Percentiles rank a stretch among this genome's conserved stretches.
These are phyloP conservation scores for Aspergillus alliaceus DNA, from an alignment of 2,329 filamentous ascomycete species.

Conservation along the genomic window DNA sequence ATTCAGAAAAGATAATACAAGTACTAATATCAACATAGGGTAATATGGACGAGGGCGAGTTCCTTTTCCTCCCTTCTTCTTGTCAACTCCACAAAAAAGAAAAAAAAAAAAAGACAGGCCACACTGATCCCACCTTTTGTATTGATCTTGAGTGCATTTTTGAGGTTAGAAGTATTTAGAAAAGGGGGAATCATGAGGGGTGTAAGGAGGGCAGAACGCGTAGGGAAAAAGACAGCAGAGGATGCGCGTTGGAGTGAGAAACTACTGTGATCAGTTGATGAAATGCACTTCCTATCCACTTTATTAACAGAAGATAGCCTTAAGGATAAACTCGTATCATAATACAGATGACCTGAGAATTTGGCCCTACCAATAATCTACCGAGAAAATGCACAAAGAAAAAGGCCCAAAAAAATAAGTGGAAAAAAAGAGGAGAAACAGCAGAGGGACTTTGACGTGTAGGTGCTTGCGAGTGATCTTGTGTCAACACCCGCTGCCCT, in stretches of 20 bases:
- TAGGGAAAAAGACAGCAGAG: background rate
- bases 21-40: background rate
- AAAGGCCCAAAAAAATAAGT: slow-evolving; percentile 1
- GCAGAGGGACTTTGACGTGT: slow-evolving; percentile 22
- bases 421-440: slow-evolving; percentile 13
- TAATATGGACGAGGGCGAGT: background rate
- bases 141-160: background rate
- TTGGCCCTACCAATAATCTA: slow-evolving; percentile 11
- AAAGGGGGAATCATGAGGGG: slow-evolving; percentile 1
- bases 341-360: background rate
- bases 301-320: background rate
- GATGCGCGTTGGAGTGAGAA: slow-evolving; percentile 9
- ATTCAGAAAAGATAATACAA: background rate
- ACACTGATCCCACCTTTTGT: background rate
- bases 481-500: slow-evolving; percentile 43
- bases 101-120: too few species aligned
- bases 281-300: background rate
- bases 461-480: slow-evolving; percentile 36
- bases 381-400: slow-evolving; percentile 5
- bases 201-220: slow-evolving; percentile 1
- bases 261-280: slow-evolving; percentile 2
- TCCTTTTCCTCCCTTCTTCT: background rate
- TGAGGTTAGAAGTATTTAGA: background rate
- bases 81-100: background rate
- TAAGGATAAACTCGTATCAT: background rate